These are phyloP conservation scores for Ramalina intermedia DNA, from an alignment of 495 filamentous ascomycete genomes.

Conservation along the genomic window DNA sequence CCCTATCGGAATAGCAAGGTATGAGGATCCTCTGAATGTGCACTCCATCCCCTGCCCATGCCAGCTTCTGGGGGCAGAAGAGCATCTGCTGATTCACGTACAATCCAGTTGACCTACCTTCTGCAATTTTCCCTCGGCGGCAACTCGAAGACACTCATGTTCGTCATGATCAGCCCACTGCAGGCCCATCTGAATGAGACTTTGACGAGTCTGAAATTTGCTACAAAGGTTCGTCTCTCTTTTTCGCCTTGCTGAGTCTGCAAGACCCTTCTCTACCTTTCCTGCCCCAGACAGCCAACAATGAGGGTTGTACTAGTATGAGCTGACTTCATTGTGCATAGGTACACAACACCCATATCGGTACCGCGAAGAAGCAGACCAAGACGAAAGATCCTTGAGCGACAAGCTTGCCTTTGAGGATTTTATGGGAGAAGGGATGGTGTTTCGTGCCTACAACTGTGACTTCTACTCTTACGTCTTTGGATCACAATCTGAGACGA, in stretches of 20 bases:
- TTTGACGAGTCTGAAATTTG: conserved; percentile 89
- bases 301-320: neutral
- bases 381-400: conserved; percentile 38
- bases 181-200: conserved; percentile 88
- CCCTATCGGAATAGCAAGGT: conserved; percentile 95
- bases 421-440: too few relatives aligned
- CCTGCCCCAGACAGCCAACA: neutral
- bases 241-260: neutral
- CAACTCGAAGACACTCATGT: conserved; percentile 96
- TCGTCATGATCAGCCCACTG: conserved; percentile 91
- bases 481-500: too few relatives aligned
- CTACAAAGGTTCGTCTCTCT: conserved; percentile 52
- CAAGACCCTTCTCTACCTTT: neutral
- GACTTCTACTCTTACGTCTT: too few relatives aligned
- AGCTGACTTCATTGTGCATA: conserved; percentile 7
- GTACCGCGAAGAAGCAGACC: conserved; percentile 64
- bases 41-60: too few relatives aligned
- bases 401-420: too few relatives aligned
- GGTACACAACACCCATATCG: conserved; percentile 80
- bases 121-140: conserved; percentile 91
- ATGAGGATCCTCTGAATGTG: conserved; percentile 13
- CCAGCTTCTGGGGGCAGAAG: too few relatives aligned
- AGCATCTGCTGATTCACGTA: conserved; percentile 3
- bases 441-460: too few relatives aligned
- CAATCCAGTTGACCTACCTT: conserved; percentile 68